Evolutionary conservation across 2,329 filamentous ascomycete genomes (phyloP).

Genomic region (Endoconidiophora polonica): DNA sequence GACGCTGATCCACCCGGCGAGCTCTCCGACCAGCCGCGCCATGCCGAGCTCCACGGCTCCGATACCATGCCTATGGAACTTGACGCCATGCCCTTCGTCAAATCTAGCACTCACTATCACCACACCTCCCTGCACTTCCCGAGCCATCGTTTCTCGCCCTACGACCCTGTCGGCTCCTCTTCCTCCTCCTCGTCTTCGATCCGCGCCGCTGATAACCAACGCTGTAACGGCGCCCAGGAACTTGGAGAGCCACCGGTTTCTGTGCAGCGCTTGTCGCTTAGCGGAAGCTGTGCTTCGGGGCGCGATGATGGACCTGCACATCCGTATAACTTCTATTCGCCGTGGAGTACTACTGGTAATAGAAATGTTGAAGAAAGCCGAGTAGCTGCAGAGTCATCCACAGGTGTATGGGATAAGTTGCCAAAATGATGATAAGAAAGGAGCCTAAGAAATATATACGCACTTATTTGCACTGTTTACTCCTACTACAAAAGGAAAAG

Average conservation of each 20-base stretch:
- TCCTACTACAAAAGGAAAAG: no score
- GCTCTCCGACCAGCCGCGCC: background rate
- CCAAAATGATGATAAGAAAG: no score
- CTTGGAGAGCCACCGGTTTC: background rate
- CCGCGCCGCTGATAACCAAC: background rate
- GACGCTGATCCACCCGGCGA: background rate
- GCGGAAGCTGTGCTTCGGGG: background rate
- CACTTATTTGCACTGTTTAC: no score
- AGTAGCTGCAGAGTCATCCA: background rate
- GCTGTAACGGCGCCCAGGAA: background rate
- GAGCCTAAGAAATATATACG: no score
- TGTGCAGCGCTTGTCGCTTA: background rate
- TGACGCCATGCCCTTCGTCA: background rate
- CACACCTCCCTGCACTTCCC: background rate
- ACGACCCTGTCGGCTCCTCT: no score
- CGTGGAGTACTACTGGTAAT: background rate
- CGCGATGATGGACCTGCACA: background rate
- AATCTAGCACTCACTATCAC: background rate
- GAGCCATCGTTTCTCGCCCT: no score
- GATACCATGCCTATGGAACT: slow-evolving; percentile 2
- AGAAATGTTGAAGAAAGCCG: background rate
- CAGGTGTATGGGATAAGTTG: no score
- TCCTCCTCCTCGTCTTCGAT: background rate
- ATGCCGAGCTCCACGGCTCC: slow-evolving; percentile 4
- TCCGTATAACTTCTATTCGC: slow-evolving; percentile 11